Evolutionary conservation across 495 filamentous ascomycete genomes (phyloP).

Genomic region (Arthonia radiata): DNA sequence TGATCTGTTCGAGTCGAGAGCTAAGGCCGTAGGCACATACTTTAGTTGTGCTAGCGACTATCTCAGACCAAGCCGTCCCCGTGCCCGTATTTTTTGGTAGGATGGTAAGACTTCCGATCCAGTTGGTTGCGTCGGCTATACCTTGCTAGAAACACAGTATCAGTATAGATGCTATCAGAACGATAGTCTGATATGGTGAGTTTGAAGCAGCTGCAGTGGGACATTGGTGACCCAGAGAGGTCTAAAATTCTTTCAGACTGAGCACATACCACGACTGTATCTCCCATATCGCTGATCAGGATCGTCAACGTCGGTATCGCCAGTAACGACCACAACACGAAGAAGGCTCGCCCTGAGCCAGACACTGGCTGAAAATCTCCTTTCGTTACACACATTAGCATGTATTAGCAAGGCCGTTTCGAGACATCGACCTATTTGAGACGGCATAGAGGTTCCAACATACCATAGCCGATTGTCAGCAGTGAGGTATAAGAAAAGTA

Average conservation of each 20-base stretch:
- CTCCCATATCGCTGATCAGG: conserved; percentile 57
- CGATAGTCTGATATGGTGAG: no score
- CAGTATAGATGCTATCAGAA: no score
- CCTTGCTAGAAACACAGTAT: no score
- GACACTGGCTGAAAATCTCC: conserved; percentile 45
- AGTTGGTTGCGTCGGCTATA: conserved; percentile 42
- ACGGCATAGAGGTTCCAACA: no score
- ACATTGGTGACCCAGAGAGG: no score
- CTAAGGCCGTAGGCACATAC: conserved; percentile 4
- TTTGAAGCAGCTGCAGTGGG: no score
- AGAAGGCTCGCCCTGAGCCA: conserved; percentile 53
- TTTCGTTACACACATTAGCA: no score
- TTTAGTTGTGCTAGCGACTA: conserved; percentile 6
- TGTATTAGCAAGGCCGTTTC: no score
- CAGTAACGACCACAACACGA: conserved; percentile 74
- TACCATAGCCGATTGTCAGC: conserved; percentile 70
- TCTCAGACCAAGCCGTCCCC: conserved; percentile 3
- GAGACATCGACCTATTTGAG: no score
- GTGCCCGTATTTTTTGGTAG: conserved; percentile 40
- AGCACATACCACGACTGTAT: no score
- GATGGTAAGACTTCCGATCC: conserved; percentile 48
- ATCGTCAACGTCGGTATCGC: conserved; percentile 65
- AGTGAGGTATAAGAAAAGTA: conserved; percentile 64
- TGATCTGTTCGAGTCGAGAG: conserved; percentile 5
- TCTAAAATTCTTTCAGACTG: no score